Base-by-base conservation (phyloP, 306 rosid genomes). In the Rubus parviflorus region DNA sequence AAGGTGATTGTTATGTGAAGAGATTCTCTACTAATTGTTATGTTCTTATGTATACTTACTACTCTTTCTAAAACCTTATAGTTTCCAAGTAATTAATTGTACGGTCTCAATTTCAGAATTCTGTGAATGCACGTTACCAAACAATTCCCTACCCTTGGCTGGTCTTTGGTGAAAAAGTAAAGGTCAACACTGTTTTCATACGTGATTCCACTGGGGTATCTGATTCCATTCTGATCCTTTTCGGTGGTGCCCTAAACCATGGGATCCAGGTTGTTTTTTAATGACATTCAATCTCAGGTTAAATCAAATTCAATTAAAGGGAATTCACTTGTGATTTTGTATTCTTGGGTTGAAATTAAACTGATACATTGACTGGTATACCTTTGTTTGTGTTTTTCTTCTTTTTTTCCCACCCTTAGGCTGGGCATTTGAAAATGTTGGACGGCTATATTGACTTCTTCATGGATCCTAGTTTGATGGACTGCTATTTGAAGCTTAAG, bases 171-270 rank as follows among this genome's bases (percentile, higher is more conserved):
- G 98, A 95, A 83, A 95, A 95, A 86, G 93, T 95, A 75, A 92
- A 92, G 82, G 93, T 95, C 82, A 94, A 90, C 81, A 87, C 97
- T 11, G 98, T 95, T 73, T 92, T 90, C 83, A 69, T 95, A 87
- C 97, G 98, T 35, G 98, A 95, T 85, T 95, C 98, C 77, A 95
- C 98, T 16, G 98, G 88, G 23, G 92, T 95, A 66, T 95, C 98
- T 48, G 98, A 95, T 86, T 92, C 98, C 17, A 89, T 82, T 81
- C 92, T 92, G 74, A 80, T 90, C 61, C 91, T 95, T 83, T 95
- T 90, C 77, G 97, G 97, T 6, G 98, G 97, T 73, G 85, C 88
- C 58, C 79, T 95, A 15, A 83, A 56, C 40, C 85, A 83, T 57
- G 98, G 98, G 30, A 74, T 85, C 48, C 97, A 95, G 97, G 97